Evolutionary conservation across 2,329 filamentous ascomycete species (phyloP), one percentile per base, ranked within the genome.

Genomic region (Aspergillus sp.): DNA sequence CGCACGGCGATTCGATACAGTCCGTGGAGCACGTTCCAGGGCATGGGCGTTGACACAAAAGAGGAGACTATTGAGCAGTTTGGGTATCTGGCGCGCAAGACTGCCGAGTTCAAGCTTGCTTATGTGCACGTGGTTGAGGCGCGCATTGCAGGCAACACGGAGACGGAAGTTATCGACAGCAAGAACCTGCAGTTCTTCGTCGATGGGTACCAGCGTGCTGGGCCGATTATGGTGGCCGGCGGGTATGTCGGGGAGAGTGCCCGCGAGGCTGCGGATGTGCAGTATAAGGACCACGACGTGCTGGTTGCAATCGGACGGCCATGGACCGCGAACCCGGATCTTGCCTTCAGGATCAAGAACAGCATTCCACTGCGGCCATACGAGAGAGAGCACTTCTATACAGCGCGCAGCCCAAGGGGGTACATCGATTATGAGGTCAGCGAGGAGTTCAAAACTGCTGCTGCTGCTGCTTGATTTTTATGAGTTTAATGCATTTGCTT

Each of bases 71-170:
- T 38, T 12, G 52, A 39, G 52, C 52, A 90, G 59, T 90, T 89
- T 66, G 75, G 74, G 0, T 77, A 89, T 64, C 67, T 89, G 7
- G 77, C 85, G 42, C 64, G 73, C 32, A 77, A 81, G 42, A 73
- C 85, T 11, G 81, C 78, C 53, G 70, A 75, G 24, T 68, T 86
- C 1, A 77, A 80, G 1, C 73, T 90, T 13, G 81, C 85, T 0
- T 89, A 85, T 65, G 67, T 88, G 2, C 85, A 89, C 67, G 57
- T 88, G 0, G 74, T 89, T 7, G 85, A 89, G 65, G 79, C 83
- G 0, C 79, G 84, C 0, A 72, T 86, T 55, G 47, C 61, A 5
- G 69, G 69, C 3, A 64, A 59, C 42, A 47, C 53, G 0, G 66
- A 69, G 15, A 49, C 69, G 3, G 78, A 81, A 48, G 60, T 62